Conservation (phyloP, 768 basidiomycete genomes). For the Suillus variegatus region DNA sequence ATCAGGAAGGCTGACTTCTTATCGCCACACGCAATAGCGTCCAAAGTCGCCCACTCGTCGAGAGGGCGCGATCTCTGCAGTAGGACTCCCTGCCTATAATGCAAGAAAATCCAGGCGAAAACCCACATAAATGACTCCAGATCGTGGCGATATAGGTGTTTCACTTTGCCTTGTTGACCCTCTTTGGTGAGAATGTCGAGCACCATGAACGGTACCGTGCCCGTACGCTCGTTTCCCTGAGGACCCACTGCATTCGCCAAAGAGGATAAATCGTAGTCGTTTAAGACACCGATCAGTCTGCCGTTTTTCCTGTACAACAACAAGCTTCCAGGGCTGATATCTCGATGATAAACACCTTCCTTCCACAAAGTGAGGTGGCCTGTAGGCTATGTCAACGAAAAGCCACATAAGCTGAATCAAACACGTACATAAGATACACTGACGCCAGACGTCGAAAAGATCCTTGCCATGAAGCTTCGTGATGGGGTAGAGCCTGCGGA, state of each 20-base stretch:
- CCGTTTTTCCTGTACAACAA: slow-evolving; percentile 11
- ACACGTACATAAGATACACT: not conserved
- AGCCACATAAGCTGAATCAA: no score
- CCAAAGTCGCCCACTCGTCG: not conserved
- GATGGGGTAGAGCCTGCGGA: not conserved
- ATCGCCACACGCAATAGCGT: not conserved
- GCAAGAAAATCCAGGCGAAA: no score
- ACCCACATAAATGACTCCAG: no score
- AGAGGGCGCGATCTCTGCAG: not conserved
- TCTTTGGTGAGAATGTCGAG: no score
- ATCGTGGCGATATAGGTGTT: no score
- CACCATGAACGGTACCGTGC: no score
- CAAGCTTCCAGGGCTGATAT: slow-evolving; percentile 8
- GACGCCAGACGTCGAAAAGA: not conserved
- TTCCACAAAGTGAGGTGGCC: slow-evolving; percentile 1
- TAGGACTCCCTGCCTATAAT: no score
- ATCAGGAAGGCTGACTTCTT: not conserved
- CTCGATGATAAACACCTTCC: no score
- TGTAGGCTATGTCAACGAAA: not conserved
- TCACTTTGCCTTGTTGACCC: no score
- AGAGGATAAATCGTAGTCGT: slow-evolving; percentile 16
- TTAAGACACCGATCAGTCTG: slow-evolving; percentile 14
- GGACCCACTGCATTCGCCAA: not conserved
- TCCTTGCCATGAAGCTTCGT: not conserved
- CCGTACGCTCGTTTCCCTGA: not conserved